Evolutionary conservation across 495 filamentous ascomycete genomes (phyloP), one percentile per base, ranked within the genome.

Genomic region (Neurospora terricola): DNA sequence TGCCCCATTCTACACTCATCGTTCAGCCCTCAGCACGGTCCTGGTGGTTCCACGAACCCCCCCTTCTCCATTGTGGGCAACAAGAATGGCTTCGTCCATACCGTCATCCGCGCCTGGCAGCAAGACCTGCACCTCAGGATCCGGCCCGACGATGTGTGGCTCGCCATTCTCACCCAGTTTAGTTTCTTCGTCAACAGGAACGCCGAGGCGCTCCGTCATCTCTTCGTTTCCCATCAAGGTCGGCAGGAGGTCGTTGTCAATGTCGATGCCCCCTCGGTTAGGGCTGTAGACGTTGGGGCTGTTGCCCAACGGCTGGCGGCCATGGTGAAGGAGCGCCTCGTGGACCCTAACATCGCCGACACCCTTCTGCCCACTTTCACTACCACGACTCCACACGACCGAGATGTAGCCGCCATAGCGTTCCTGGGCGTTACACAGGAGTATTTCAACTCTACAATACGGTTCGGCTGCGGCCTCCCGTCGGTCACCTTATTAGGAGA

Each of bases 101-200:
- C 82, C 16, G 78, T 80, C 69, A 81, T 88, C 21, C 76, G 84
- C 18, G 88, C 89, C 45, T 90, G 88, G 75, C 85, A 81, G 73
- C 71, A 84, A 34, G 87, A 91, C 72, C 85, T 86, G 71, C 81
- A 87, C 72, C 83, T 90, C 10, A 79, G 82, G 12, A 79, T 91
- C 70, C 85, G 89, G 16, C 88, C 88, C 14, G 88, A 91, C 54
- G 88, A 91, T 75, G 80, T 91, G 59, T 91, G 89, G 88, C 81
- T 90, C 48, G 80, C 85, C 66, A 88, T 90, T 73, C 77, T 90
- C 4, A 81, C 83, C 5, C 88, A 90, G 75, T 79, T 91, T 11
- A 85, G 78, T 74, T 75, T 84, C 69, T 88, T 85, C 77, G 77
- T 89, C 73, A 86, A 86, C 71, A 81, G 77, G 9, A 78, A 88